phyloP scores from a whole-genome alignment of 495 filamentous ascomycete genomes.

The Talaromyces ruber region DNA sequence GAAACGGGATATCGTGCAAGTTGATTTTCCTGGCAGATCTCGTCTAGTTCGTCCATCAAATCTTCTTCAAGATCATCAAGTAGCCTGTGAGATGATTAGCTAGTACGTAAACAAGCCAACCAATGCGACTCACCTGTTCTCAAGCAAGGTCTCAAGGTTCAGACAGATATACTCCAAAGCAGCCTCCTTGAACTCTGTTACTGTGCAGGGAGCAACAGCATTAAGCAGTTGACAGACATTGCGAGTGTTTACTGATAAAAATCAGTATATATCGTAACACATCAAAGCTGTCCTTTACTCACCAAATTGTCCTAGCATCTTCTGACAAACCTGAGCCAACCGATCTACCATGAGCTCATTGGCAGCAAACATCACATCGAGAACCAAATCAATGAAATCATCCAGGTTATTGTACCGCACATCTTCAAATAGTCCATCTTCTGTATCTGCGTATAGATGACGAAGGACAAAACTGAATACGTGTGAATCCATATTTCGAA shows the following conservation, averaged over 20 bases:
- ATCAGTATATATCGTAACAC: slow-evolving; percentile 5
- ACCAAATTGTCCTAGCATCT: slow-evolving; percentile 77
- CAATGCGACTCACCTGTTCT: slow-evolving; percentile 55
- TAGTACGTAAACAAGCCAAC: background rate
- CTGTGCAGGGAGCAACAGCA: slow-evolving; percentile 68
- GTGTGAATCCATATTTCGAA: slow-evolving; percentile 65
- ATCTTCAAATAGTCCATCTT: slow-evolving; percentile 72
- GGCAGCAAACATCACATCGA: slow-evolving; percentile 84
- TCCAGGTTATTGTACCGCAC: slow-evolving; percentile 63
- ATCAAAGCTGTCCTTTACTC: slow-evolving; percentile 25
- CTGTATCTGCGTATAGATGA: slow-evolving; percentile 77
- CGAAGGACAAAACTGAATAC: slow-evolving; percentile 73
- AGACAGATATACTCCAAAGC: slow-evolving; percentile 86
- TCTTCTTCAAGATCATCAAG: slow-evolving; percentile 84
- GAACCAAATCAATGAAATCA: slow-evolving; percentile 75
- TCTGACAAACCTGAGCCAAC: slow-evolving; percentile 82
- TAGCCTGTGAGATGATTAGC: slow-evolving; percentile 35
- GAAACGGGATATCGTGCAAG: slow-evolving; percentile 64
- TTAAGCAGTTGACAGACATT: slow-evolving; percentile 83
- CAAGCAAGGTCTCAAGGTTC: slow-evolving; percentile 80
- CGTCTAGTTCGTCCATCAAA: slow-evolving; percentile 67
- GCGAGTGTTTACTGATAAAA: slow-evolving; percentile 58
- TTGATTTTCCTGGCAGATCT: slow-evolving; percentile 74
- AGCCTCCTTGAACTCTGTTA: slow-evolving; percentile 80
- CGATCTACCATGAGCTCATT: slow-evolving; percentile 95